Percentiles rank a stretch among this genome's conserved stretches.
phyloP scores from a whole-genome alignment of 805 yeast species.

The Zygoascus tannicola region DNA sequence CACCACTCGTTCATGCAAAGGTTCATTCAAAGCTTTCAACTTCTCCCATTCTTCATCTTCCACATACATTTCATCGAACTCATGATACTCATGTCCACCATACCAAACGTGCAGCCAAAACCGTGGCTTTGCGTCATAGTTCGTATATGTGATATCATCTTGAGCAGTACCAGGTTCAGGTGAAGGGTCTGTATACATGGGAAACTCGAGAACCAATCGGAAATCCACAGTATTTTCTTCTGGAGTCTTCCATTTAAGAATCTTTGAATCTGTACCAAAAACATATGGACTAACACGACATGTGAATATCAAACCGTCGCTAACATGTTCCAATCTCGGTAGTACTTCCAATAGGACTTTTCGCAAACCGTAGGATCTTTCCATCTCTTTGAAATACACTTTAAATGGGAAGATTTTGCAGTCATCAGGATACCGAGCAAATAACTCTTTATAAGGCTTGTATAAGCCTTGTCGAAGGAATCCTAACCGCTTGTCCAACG shows the following conservation, averaged over 20 bases:
- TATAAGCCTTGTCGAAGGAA: constrained; percentile 73
- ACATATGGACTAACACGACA: constrained; percentile 81
- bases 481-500: constrained; percentile 74
- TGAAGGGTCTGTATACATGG: constrained; percentile 47
- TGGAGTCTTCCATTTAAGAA: constrained; percentile 95
- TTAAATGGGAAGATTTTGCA: constrained; percentile 76
- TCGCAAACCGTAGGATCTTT: constrained; percentile 65
- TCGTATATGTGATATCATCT: constrained; percentile 44
- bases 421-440: constrained; percentile 61
- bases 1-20: constrained; percentile 79
- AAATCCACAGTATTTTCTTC: constrained; percentile 92
- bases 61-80: constrained; percentile 55
- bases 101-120: constrained; percentile 69
- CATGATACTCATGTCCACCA: constrained; percentile 50
- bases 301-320: constrained; percentile 92
- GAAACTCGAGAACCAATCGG: constrained; percentile 55
- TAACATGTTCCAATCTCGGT: constrained; percentile 64
- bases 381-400: constrained; percentile 81
- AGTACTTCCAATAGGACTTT: constrained; percentile 66
- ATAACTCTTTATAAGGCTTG: constrained; percentile 69
- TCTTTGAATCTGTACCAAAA: constrained; percentile 77
- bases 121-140: constrained; percentile 73
- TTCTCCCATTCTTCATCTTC: constrained; percentile 72
- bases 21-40: constrained; percentile 60
- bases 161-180: constrained; percentile 48